These are phyloP conservation scores for Lolium multiflorum DNA, from an alignment of 176 grass and related monocot species.

Conservation along the genomic window DNA sequence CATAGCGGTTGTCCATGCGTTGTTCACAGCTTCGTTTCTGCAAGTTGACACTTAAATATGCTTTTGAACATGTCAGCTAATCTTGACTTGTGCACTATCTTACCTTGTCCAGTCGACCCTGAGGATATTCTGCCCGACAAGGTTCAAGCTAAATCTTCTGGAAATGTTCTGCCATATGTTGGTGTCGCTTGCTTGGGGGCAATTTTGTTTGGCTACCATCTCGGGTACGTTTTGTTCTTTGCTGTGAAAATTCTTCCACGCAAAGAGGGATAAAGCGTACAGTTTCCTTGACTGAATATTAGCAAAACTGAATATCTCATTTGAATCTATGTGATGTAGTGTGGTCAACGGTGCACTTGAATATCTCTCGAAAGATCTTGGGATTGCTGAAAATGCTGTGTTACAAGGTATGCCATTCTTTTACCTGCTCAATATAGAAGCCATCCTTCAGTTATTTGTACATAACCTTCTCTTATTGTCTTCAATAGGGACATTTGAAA, in stretches of 20 bases:
- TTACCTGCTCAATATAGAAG: constrained; percentile 9
- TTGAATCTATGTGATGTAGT: constrained; percentile 50
- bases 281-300: no score
- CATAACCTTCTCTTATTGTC: background rate
- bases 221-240: constrained; percentile 61
- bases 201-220: constrained; percentile 98
- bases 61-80: background rate
- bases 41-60: background rate
- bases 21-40: background rate
- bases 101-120: constrained; percentile 61
- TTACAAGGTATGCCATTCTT: constrained; percentile 63
- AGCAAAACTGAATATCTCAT: constrained; percentile 21
- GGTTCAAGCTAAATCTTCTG: constrained; percentile 75
- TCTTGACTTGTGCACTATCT: constrained; percentile 16
- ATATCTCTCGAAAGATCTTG: constrained; percentile 88
- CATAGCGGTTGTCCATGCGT: background rate
- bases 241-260: background rate
- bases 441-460: background rate
- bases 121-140: constrained; percentile 70
- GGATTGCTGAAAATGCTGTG: constrained; percentile 84
- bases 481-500: constrained; percentile 14
- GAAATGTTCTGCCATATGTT: constrained; percentile 89
- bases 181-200: constrained; percentile 96
- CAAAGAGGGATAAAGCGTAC: background rate
- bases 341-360: constrained; percentile 96